phyloP scores from a whole-genome alignment of 768 basidiomycete genomes.

The Mycena epipterygia region DNA sequence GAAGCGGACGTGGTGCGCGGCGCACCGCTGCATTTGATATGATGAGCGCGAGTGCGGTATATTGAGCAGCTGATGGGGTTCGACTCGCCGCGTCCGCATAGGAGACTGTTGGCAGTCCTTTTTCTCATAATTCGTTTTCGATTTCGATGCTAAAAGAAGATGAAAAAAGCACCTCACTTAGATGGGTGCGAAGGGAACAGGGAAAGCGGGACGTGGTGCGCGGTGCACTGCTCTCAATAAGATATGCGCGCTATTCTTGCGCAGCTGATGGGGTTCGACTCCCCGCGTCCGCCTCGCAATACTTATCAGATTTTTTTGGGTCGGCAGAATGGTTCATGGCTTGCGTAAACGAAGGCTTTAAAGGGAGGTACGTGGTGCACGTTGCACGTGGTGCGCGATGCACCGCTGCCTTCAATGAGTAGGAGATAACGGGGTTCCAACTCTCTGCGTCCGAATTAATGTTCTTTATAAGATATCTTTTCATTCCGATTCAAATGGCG shows the following conservation, averaged over 20 bases:
- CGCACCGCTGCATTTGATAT: not conserved
- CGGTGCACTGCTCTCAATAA: not conserved
- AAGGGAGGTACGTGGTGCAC: not conserved
- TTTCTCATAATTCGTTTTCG: too few relatives aligned
- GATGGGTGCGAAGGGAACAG: not conserved
- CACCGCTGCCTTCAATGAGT: not conserved
- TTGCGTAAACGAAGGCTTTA: too few relatives aligned
- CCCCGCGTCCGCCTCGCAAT: not conserved
- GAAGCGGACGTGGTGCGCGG: not conserved
- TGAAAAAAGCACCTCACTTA: not conserved
- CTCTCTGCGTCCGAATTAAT: too few relatives aligned
- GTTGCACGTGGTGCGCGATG: not conserved
- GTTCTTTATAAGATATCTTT: too few relatives aligned
- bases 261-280: conserved; percentile 2
- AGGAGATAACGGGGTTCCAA: too few relatives aligned
- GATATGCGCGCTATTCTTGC: too few relatives aligned
- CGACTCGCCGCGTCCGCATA: not conserved
- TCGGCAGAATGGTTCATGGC: not conserved
- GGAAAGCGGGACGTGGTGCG: not conserved
- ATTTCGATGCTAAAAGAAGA: too few relatives aligned
- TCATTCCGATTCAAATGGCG: too few relatives aligned
- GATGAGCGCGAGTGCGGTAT: too few relatives aligned
- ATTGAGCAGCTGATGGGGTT: not conserved
- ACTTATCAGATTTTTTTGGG: too few relatives aligned
- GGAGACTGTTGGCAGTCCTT: too few relatives aligned